phyloP scores from a whole-genome alignment of 2,329 filamentous ascomycete genomes.

The Aspergillus jensenii region DNA sequence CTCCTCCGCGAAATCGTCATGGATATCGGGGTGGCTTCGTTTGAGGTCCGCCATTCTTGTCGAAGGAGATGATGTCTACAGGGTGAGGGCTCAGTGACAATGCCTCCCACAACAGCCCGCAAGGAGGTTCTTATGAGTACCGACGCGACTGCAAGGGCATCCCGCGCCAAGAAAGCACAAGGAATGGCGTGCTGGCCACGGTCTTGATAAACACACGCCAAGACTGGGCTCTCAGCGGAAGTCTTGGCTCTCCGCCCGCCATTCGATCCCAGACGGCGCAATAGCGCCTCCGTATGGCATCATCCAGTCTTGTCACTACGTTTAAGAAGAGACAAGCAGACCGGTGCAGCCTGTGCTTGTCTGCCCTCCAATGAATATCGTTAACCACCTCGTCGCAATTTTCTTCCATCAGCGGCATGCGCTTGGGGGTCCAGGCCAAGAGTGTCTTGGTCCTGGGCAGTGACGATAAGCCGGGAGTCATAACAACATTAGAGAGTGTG shows the following conservation, averaged over 20 bases:
- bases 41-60: constrained; percentile 7
- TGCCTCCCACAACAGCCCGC: too few species aligned
- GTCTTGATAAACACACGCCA: neutral
- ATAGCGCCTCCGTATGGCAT: constrained; percentile 7
- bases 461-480: too few species aligned
- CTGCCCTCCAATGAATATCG: neutral
- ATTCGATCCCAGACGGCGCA: constrained; percentile 5
- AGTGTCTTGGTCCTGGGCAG: too few species aligned
- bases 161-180: neutral
- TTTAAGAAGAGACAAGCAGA: neutral
- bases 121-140: neutral
- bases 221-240: neutral
- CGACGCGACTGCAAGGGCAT: neutral
- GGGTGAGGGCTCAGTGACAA: neutral
- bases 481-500: too few species aligned
- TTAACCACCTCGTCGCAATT: too few species aligned
- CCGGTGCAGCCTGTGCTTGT: neutral
- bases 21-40: neutral
- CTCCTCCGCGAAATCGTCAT: neutral
- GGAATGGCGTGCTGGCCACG: neutral
- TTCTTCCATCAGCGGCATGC: too few species aligned
- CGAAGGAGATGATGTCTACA: neutral
- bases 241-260: neutral
- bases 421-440: too few species aligned
- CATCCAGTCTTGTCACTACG: neutral